These are phyloP conservation scores for Hortaea sp. DNA, from an alignment of 2,329 filamentous ascomycete genomes.

Conservation along the genomic window DNA sequence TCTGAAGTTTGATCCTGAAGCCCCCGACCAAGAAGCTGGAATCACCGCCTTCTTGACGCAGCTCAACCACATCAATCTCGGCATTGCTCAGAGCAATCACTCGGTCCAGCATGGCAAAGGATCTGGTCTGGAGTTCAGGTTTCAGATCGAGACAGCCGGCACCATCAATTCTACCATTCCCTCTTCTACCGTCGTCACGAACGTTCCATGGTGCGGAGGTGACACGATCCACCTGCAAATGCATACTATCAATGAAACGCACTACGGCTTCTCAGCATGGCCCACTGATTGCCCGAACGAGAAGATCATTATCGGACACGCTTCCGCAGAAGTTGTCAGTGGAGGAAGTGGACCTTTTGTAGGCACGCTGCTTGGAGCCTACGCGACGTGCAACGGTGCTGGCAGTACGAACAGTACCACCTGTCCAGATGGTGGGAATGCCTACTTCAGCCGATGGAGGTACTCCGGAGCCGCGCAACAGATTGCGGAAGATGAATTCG, in stretches of 20 bases:
- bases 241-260: neutral
- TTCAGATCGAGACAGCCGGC: neutral
- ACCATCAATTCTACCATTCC: neutral
- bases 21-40: slow-evolving; percentile 40
- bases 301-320: neutral
- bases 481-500: slow-evolving; percentile 4
- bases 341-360: neutral
- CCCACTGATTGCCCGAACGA: neutral
- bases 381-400: neutral
- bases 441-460: neutral
- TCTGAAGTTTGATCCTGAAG: slow-evolving; percentile 33
- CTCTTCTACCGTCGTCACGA: neutral
- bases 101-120: neutral
- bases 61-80: slow-evolving; percentile 43
- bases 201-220: neutral
- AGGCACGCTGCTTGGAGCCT: neutral
- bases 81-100: slow-evolving; percentile 11
- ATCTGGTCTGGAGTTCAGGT: neutral
- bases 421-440: neutral
- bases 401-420: neutral
- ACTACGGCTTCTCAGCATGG: neutral
- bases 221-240: neutral
- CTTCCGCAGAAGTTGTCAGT: neutral
- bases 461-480: neutral
- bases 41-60: slow-evolving; percentile 45